Evolutionary conservation across 179 eudicot genomes (phyloP).

Genomic region (Amaranthus tricolor): DNA sequence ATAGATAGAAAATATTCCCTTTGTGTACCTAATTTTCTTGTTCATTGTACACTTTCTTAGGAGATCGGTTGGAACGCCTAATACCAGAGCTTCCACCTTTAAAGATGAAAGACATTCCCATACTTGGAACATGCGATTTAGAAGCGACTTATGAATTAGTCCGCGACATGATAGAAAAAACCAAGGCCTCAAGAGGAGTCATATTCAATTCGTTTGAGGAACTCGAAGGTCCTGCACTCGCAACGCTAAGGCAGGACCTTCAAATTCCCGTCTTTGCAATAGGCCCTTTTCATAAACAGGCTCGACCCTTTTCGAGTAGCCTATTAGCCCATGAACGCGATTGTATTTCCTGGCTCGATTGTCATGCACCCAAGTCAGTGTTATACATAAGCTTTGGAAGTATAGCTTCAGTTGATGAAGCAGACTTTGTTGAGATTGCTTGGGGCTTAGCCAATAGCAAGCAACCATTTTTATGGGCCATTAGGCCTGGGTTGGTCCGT

Average conservation of each 20-base stretch:
- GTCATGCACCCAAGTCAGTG: conserved; percentile 33
- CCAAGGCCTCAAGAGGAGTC: conserved; percentile 32
- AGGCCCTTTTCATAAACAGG: conserved; percentile 34
- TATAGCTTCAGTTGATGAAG: conserved; percentile 20
- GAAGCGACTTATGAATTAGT: conserved; percentile 16
- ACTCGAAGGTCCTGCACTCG: conserved; percentile 26
- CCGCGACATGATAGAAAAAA: conserved; percentile 26
- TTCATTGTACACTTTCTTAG: conserved; percentile 21
- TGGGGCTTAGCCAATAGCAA: conserved; percentile 33
- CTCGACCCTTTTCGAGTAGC: conserved; percentile 22
- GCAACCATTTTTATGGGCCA: conserved; percentile 37
- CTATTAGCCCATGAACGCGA: conserved; percentile 19
- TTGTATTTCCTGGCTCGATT: conserved; percentile 33
- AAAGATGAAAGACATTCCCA: conserved; percentile 53
- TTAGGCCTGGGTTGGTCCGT: conserved; percentile 32
- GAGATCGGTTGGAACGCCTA: conserved; percentile 32
- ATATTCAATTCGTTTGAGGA: conserved; percentile 40
- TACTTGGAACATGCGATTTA: conserved; percentile 16
- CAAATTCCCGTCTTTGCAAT: conserved; percentile 30
- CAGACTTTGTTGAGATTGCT: conserved; percentile 32
- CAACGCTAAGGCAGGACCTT: conserved; percentile 10
- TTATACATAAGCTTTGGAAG: conserved; percentile 43
- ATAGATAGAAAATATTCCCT: neutral
- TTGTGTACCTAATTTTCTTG: too few relatives aligned
- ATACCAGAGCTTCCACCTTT: conserved; percentile 52